Conservation (phyloP, 495 filamentous ascomycete species). For the Hyaloscypha finlandica region DNA sequence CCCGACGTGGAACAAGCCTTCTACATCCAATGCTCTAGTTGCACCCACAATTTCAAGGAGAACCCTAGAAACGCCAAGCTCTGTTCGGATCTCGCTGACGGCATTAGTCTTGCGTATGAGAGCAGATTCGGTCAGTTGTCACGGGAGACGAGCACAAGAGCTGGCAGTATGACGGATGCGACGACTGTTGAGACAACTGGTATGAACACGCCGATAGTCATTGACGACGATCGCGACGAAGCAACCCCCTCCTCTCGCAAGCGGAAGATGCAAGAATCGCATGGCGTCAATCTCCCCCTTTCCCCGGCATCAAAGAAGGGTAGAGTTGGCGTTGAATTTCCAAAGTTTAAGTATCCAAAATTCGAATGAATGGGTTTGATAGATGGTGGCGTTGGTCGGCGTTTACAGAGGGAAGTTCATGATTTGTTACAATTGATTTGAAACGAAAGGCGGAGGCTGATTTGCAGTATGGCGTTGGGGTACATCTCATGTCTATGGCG, state of each 20-base stretch:
- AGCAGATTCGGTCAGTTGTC: conserved; percentile 17
- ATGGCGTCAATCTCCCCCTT: not conserved
- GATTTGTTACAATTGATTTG: not conserved
- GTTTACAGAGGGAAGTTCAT: not conserved
- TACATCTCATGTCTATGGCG: not conserved
- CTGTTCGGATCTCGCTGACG: conserved; percentile 32
- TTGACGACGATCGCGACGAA: conserved; percentile 14
- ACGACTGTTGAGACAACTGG: conserved; percentile 41
- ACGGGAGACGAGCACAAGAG: conserved; percentile 24
- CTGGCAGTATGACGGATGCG: conserved; percentile 41
- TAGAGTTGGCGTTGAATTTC: not conserved
- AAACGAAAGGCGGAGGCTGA: not conserved
- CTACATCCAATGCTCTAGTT: conserved; percentile 52
- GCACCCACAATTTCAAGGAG: conserved; percentile 40
- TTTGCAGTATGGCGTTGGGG: not conserved
- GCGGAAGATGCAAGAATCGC: conserved; percentile 10
- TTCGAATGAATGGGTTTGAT: not conserved
- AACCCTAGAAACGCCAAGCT: conserved; percentile 35
- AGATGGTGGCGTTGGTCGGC: not conserved
- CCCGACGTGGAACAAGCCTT: conserved; percentile 44
- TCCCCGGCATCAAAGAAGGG: not conserved
- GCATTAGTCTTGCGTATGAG: conserved; percentile 32
- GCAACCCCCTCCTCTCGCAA: conserved; percentile 11
- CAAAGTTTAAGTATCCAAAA: not conserved
- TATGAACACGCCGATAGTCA: conserved; percentile 36